phyloP scores from a whole-genome alignment of 441 rosid genomes.

The Rhodomyrtus psidioides region DNA sequence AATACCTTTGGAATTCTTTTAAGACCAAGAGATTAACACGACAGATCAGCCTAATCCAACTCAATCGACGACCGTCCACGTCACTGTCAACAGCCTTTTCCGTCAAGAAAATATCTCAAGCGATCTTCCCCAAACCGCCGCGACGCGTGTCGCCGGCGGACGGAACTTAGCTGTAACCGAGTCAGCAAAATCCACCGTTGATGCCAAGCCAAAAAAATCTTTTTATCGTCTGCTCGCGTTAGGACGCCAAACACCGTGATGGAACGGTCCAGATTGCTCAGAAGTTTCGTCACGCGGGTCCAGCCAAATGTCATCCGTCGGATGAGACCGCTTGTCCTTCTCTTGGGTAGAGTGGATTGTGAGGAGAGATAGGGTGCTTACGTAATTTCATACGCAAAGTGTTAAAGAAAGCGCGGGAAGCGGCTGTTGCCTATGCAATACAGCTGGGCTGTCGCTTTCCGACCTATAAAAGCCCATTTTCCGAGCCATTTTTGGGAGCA shows the following conservation, averaged over 20 bases:
- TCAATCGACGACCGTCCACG: background rate
- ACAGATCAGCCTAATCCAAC: background rate
- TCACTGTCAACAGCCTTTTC: background rate
- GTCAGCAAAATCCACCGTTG: background rate
- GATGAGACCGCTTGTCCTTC: background rate
- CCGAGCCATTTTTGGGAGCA: background rate
- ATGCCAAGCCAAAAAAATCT: background rate
- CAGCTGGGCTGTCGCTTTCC: background rate
- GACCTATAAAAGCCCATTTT: background rate
- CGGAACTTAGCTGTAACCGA: background rate
- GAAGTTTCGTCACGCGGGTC: background rate
- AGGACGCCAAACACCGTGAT: fast-evolving
- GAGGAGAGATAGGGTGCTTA: background rate
- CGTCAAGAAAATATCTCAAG: background rate
- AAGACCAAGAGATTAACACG: background rate
- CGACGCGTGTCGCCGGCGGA: background rate
- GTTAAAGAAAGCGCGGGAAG: background rate
- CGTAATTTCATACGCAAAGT: background rate
- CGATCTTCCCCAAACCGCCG: background rate
- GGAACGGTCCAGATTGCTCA: background rate
- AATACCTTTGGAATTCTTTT: background rate
- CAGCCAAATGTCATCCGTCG: background rate
- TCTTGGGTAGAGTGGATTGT: background rate
- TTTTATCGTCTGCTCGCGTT: background rate
- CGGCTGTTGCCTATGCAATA: background rate